Evolutionary conservation across 495 filamentous ascomycete genomes (phyloP).

Genomic region (Penicillium steckii): DNA sequence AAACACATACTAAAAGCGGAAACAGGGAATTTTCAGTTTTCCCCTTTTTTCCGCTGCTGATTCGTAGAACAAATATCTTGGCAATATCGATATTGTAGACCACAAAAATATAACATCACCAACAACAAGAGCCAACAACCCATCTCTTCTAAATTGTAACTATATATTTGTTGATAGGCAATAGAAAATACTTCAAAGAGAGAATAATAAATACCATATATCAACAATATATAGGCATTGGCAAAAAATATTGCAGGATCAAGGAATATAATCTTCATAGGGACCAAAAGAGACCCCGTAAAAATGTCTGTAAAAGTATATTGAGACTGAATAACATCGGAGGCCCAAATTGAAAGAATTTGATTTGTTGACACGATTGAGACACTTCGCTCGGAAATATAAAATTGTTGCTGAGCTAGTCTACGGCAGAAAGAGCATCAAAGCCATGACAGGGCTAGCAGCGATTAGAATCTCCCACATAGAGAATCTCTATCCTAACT

Average conservation of each 20-base stretch:
- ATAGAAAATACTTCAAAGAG: conserved; percentile 42
- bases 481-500: conserved; percentile 51
- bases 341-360: background rate
- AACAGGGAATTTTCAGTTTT: too few relatives aligned
- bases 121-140: background rate
- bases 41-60: too few relatives aligned
- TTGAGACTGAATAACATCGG: too few relatives aligned
- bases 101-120: background rate
- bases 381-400: conserved; percentile 33
- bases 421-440: conserved; percentile 46
- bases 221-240: conserved; percentile 57
- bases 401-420: conserved; percentile 51
- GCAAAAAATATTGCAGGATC: conserved; percentile 61
- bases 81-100: background rate
- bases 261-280: conserved; percentile 56
- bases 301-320: too few relatives aligned
- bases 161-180: conserved; percentile 27
- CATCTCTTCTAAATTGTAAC: conserved; percentile 20
- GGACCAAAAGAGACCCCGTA: conserved; percentile 29
- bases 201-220: conserved; percentile 62
- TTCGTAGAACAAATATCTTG: too few relatives aligned
- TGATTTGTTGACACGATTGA: conserved; percentile 20
- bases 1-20: background rate
- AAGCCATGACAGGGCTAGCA: conserved; percentile 33
- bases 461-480: conserved; percentile 50